These are phyloP conservation scores for Rhynchospora tenuis DNA, from an alignment of 176 grass and related monocot genomes.

Conservation along the genomic window DNA sequence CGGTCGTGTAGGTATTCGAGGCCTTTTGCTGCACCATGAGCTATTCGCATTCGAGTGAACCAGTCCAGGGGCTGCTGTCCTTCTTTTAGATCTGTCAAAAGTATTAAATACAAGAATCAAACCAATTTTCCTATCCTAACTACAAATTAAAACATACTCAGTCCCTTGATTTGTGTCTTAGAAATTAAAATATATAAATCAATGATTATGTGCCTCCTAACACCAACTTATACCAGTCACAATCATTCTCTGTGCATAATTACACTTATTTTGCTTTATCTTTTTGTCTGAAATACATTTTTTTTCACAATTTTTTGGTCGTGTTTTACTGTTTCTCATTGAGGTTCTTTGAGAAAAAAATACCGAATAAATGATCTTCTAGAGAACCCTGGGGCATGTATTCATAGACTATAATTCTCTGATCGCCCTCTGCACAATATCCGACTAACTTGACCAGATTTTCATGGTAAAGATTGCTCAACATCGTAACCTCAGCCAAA, in stretches of 20 bases:
- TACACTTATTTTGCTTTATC: not conserved
- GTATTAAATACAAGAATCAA: not conserved
- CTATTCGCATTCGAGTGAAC: conserved; percentile 87
- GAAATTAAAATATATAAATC: not conserved
- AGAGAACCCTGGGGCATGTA: conserved; percentile 51
- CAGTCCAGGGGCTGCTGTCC: conserved; percentile 60
- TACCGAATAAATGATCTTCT: conserved; percentile 78
- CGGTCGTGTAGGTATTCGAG: conserved; percentile 94
- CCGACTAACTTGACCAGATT: conserved; percentile 80
- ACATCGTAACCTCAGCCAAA: conserved; percentile 59
- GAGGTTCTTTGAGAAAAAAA: not conserved
- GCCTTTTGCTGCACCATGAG: conserved; percentile 68
- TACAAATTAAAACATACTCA: not conserved
- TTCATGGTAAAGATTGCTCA: conserved; percentile 75
- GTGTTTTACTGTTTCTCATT: too few relatives aligned
- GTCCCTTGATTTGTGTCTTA: not conserved
- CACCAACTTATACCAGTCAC: not conserved
- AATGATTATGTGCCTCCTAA: not conserved
- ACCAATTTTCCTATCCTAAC: not conserved
- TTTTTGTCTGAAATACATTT: not conserved
- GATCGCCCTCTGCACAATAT: conserved; percentile 89
- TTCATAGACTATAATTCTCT: conserved; percentile 86
- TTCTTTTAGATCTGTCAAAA: conserved; percentile 33
- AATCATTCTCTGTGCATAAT: not conserved
- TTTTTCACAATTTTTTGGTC: too few relatives aligned